Conservation (phyloP, 345 rosid species). For the Cochlearia excelsa region DNA sequence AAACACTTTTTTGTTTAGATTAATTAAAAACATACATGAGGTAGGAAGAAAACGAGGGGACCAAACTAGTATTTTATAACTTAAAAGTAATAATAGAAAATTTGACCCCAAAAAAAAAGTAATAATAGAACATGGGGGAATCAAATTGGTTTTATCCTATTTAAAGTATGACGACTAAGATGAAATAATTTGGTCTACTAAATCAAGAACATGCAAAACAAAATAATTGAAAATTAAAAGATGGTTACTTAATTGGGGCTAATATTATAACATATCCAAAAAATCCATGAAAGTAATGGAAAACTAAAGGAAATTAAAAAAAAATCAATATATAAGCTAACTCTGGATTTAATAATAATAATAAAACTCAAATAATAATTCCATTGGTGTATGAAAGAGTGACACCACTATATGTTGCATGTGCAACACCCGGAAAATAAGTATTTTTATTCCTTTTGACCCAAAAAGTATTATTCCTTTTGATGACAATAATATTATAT, state of each 20-base stretch:
- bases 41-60: constrained; percentile 10
- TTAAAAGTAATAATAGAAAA: not conserved
- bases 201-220: constrained; percentile 17
- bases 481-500: not conserved
- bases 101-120: no score
- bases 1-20: no score
- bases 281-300: constrained; percentile 1
- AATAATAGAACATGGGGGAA: constrained; percentile 6
- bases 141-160: constrained; percentile 27
- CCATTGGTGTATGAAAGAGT: constrained; percentile 18
- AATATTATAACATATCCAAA: constrained; percentile 23
- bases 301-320: not conserved
- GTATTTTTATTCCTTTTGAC: no score
- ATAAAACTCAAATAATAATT: constrained; percentile 26
- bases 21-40: no score
- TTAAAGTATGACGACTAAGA: constrained; percentile 11
- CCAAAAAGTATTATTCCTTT: not conserved
- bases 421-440: constrained; percentile 17
- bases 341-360: constrained; percentile 1
- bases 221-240: constrained; percentile 30
- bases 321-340: not conserved
- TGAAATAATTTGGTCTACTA: constrained; percentile 26
- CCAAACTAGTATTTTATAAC: constrained; percentile 6
- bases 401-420: constrained; percentile 35
- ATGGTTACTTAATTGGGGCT: constrained; percentile 21